Evolutionary conservation across 805 yeast genomes (phyloP), one percentile per base, ranked within the genome.

Genomic region (Torulaspora quercuum): DNA sequence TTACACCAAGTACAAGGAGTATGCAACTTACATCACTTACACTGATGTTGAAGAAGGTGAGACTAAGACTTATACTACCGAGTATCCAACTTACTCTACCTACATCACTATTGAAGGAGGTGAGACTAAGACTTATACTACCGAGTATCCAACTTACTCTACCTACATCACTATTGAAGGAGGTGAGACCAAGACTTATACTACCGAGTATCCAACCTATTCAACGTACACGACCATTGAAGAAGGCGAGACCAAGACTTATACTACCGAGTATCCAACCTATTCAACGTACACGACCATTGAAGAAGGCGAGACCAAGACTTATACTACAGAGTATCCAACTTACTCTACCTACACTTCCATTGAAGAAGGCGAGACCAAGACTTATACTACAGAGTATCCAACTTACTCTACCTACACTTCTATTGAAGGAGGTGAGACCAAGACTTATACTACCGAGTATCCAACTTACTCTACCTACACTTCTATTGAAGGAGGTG

Each of bases 151-250:
- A 29, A 32, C 35, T 18, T n/a, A n/a, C n/a, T 15, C 21, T 7
- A 32, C 35, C 11, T 32, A 32, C 10, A 18, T 32, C 18, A 8
- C 23, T 2, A 32, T 24, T 18, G 25, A 24, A 10, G 26, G 26
- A 18, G 35, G 35, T 18, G 18, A 15, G 2, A 25, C 35, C 19
- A 25, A 23, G 7, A 18, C 21, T 8, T 17, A 18, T 10, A 31
- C 34, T 8, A 31, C 24, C 20, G 9, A 16, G 8, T 15, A 16
- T n/a, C n/a, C n/a, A n/a, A n/a, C n/a, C n/a, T n/a, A n/a, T n/a
- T n/a, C n/a, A n/a, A n/a, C n/a, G n/a, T n/a, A n/a, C n/a, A n/a
- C n/a, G n/a, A n/a, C n/a, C 27, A 23, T 27, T n/a, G 27, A 6
- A 12, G 16, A 14, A 9, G 8, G 15, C 15, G 27, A 25, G 27